Conservation (phyloP, 176 grass and related monocot genomes). For the Oryza coarctata region DNA sequence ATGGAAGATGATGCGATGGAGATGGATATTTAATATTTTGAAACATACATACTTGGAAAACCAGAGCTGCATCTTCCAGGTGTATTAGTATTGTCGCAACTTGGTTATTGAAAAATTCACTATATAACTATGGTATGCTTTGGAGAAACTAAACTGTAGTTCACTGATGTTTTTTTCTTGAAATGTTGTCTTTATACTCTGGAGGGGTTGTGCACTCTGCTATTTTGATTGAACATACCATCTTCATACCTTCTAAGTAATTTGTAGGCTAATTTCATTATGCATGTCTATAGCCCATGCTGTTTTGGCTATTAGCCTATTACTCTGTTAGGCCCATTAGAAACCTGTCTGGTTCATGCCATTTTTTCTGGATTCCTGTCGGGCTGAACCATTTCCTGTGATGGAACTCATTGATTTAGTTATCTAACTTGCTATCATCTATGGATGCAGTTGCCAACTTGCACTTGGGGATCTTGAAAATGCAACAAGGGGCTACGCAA, state of each 20-base stretch:
- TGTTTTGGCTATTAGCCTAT: neutral
- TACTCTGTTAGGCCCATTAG: neutral
- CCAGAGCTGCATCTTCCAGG: conserved; percentile 12
- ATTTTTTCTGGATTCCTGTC: neutral
- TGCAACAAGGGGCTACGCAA: conserved; percentile 60
- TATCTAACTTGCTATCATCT: neutral
- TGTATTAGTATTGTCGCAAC: neutral
- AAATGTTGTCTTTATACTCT: neutral
- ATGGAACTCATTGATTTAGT: neutral
- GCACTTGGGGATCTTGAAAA: conserved; percentile 85
- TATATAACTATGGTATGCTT: conserved; percentile 15
- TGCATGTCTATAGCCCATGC: neutral
- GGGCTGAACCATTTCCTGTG: neutral
- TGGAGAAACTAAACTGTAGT: conserved; percentile 7
- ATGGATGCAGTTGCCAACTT: conserved; percentile 70
- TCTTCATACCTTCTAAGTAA: conserved; percentile 4
- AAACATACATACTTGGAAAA: neutral
- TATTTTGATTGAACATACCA: conserved; percentile 14
- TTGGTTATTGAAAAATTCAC: neutral
- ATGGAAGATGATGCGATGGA: conserved; percentile 2
- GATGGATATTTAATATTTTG: neutral
- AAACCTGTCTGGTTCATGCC: neutral
- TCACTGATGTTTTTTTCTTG: neutral
- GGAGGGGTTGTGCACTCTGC: conserved; percentile 7
- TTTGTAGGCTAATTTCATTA: conserved; percentile 24